Percentiles rank a stretch among this genome's conserved stretches.
These are phyloP conservation scores for Fistulinella cinereoalba DNA, from an alignment of 1,284 basidiomycete genomes.

Conservation along the genomic window DNA sequence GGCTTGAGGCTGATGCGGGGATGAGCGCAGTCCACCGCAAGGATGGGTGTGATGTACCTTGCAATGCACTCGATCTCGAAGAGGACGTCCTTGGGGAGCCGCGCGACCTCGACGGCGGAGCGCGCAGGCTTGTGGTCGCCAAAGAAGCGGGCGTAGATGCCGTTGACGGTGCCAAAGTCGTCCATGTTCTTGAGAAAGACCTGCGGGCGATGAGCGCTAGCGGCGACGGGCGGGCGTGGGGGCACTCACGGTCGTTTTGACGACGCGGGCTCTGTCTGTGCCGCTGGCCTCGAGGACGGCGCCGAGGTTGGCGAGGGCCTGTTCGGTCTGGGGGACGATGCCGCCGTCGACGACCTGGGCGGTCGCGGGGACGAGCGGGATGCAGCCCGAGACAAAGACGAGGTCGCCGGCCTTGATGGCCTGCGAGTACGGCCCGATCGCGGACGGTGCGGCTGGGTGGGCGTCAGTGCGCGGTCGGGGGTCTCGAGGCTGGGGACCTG, in stretches of 20 bases:
- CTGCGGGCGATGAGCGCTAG: slow-evolving; percentile 35
- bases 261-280: slow-evolving; percentile 71
- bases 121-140: slow-evolving; percentile 92
- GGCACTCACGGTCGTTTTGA: slow-evolving; percentile 76
- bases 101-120: slow-evolving; percentile 80
- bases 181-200: slow-evolving; percentile 93
- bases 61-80: slow-evolving; percentile 94
- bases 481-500: too few relatives aligned
- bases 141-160: slow-evolving; percentile 75
- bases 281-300: slow-evolving; percentile 83
- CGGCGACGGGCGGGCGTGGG: neutral
- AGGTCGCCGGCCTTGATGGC: slow-evolving; percentile 84
- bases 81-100: slow-evolving; percentile 75
- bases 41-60: slow-evolving; percentile 49
- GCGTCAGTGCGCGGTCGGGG: too few relatives aligned
- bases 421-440: slow-evolving; percentile 91
- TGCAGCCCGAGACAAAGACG: slow-evolving; percentile 88
- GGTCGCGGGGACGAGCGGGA: slow-evolving; percentile 78
- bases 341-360: slow-evolving; percentile 77
- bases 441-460: slow-evolving; percentile 71
- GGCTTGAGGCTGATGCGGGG: too few relatives aligned
- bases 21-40: too few relatives aligned
- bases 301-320: slow-evolving; percentile 85
- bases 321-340: slow-evolving; percentile 81
- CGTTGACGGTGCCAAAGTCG: slow-evolving; percentile 86